phyloP scores from a whole-genome alignment of 495 filamentous ascomycete genomes.

The Talaromyces borbonicus region DNA sequence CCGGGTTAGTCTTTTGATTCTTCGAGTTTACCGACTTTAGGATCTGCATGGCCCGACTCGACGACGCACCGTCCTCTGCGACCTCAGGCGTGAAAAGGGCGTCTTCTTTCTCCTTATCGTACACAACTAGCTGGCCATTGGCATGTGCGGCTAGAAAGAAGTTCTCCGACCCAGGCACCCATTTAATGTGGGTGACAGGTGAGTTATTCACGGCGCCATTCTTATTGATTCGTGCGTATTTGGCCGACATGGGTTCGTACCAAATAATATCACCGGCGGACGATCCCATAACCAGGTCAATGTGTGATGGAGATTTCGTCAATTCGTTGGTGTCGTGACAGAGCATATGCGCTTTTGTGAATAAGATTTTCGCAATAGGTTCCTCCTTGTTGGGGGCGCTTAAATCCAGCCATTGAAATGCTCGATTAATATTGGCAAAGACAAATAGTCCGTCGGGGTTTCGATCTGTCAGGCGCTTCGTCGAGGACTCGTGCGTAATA shows the following conservation, averaged over 20 bases:
- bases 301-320: conserved; percentile 67
- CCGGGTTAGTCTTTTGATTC: conserved; percentile 88
- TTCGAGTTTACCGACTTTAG: conserved; percentile 84
- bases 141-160: conserved; percentile 88
- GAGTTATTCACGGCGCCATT: conserved; percentile 84
- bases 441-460: conserved; percentile 70
- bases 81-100: conserved; percentile 56
- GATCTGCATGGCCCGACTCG: conserved; percentile 43
- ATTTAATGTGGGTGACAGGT: conserved; percentile 76
- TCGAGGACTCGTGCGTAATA: conserved; percentile 75
- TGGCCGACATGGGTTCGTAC: conserved; percentile 96
- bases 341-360: conserved; percentile 89
- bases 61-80: conserved; percentile 33
- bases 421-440: conserved; percentile 90
- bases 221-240: conserved; percentile 93
- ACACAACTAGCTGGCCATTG: conserved; percentile 88
- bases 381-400: conserved; percentile 55
- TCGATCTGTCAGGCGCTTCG: conserved; percentile 70
- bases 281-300: conserved; percentile 92
- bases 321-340: conserved; percentile 86
- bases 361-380: conserved; percentile 86
- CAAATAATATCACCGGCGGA: conserved; percentile 95
- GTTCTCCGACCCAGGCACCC: conserved; percentile 91
- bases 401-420: conserved; percentile 78
- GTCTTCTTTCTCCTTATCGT: conserved; percentile 98